A percentile compares a stretch with the other conserved stretches of the same genome.
Evolutionary conservation across 257 asterid species (phyloP).

Genomic region (Ballota nigra): DNA sequence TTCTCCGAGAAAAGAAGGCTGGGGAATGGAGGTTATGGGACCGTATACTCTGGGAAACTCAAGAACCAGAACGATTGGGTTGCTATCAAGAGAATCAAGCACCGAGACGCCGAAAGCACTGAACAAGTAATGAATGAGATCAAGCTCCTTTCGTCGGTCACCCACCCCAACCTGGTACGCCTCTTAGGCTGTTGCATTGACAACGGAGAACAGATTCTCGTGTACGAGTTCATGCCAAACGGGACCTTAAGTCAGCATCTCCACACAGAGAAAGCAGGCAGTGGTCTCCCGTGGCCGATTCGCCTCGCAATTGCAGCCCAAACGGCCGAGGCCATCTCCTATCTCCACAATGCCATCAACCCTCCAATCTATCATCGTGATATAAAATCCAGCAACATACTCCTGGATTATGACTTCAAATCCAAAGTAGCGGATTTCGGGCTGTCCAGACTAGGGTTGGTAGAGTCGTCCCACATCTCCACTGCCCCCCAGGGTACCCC

Average conservation of each 20-base stretch:
- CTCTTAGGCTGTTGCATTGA: slow-evolving; percentile 74
- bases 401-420: slow-evolving; percentile 48
- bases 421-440: slow-evolving; percentile 86
- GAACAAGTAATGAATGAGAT: slow-evolving; percentile 79
- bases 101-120: slow-evolving; percentile 40
- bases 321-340: slow-evolving; percentile 76
- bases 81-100: slow-evolving; percentile 62
- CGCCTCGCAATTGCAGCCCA: slow-evolving; percentile 63
- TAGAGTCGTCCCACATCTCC: slow-evolving; percentile 60
- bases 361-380: slow-evolving; percentile 87
- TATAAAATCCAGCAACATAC: slow-evolving; percentile 73
- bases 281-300: slow-evolving; percentile 59
- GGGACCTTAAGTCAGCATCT: slow-evolving; percentile 77
- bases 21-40: slow-evolving; percentile 79
- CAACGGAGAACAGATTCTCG: slow-evolving; percentile 67
- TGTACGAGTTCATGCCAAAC: slow-evolving; percentile 83
- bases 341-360: slow-evolving; percentile 60
- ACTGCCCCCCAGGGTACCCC: slow-evolving; percentile 87
- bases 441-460: slow-evolving; percentile 61
- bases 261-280: slow-evolving; percentile 45
- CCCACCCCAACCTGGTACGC: slow-evolving; percentile 78
- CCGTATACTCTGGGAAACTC: slow-evolving; percentile 66
- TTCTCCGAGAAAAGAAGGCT: slow-evolving; percentile 70
- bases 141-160: slow-evolving; percentile 66
- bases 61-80: slow-evolving; percentile 62